phyloP scores from a whole-genome alignment of 2,329 filamentous ascomycete genomes.

The Leptographium lundbergii region DNA sequence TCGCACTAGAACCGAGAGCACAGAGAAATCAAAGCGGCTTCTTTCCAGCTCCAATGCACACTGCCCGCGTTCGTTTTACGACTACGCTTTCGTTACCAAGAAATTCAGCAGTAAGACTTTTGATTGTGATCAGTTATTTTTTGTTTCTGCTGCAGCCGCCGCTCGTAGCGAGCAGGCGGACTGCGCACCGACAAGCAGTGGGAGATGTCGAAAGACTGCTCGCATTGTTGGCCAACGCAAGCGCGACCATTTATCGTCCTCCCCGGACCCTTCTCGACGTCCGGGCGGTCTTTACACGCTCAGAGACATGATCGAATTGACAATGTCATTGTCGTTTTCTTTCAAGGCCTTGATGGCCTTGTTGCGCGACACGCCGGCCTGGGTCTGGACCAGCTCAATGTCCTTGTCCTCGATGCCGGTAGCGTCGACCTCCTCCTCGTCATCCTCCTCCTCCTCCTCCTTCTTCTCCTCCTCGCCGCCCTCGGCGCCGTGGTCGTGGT shows the following conservation, averaged over 20 bases:
- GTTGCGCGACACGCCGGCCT: conserved; percentile 92
- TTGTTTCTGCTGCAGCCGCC: background rate
- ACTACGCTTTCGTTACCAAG: background rate
- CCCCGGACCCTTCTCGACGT: background rate
- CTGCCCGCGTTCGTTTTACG: background rate
- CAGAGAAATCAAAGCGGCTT: background rate
- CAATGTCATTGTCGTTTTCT: conserved; percentile 99
- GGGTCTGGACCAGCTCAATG: conserved; percentile 97
- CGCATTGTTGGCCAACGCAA: background rate
- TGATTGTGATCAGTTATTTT: background rate
- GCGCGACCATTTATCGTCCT: background rate
- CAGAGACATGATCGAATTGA: conserved; percentile 99
- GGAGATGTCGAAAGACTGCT: background rate
- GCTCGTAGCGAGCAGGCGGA: background rate
- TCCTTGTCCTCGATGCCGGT: conserved; percentile 95
- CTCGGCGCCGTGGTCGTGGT: conserved; percentile 42
- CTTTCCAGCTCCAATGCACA: background rate
- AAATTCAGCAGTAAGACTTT: background rate
- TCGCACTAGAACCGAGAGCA: background rate
- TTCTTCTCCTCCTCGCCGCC: conserved; percentile 59
- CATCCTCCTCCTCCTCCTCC: conserved; percentile 63
- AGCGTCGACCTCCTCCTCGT: conserved; percentile 91
- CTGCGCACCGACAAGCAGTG: background rate
- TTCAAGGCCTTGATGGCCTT: conserved; percentile 98
- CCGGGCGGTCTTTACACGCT: conserved; percentile 37